phyloP scores from a whole-genome alignment of 2,329 filamentous ascomycete species.

The Fusarium keratoplasticum region DNA sequence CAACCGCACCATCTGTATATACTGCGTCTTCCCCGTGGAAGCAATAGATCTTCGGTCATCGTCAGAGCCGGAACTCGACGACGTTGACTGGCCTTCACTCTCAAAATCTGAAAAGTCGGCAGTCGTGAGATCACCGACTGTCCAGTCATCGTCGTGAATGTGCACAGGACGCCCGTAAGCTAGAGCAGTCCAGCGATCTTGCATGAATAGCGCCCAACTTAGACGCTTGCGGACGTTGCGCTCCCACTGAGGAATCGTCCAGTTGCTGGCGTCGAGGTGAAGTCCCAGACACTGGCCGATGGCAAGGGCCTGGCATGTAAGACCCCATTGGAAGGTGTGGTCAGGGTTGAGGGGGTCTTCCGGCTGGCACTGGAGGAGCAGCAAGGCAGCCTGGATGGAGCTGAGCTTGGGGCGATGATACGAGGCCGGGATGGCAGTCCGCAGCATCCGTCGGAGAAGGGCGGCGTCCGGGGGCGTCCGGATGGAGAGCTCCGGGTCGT shows the following conservation, averaged over 20 bases:
- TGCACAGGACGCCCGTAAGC: slow-evolving; percentile 46
- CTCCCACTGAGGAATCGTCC: slow-evolving; percentile 69
- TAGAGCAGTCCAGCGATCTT: slow-evolving; percentile 65
- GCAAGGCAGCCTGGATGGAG: slow-evolving; percentile 45
- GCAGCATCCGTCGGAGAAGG: slow-evolving; percentile 40
- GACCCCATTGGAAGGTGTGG: slow-evolving; percentile 49
- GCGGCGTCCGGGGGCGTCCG: slow-evolving; percentile 41
- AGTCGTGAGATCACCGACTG: slow-evolving; percentile 40
- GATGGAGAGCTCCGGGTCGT: slow-evolving; percentile 50
- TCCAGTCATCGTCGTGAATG: slow-evolving; percentile 48
- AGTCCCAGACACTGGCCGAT: slow-evolving; percentile 65
- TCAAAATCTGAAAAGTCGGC: slow-evolving; percentile 51
- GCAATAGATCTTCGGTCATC: slow-evolving; percentile 48
- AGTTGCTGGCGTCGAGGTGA: slow-evolving; percentile 66
- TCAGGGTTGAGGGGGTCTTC: slow-evolving; percentile 51
- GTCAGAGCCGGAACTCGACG: slow-evolving; percentile 32
- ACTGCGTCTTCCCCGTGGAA: slow-evolving; percentile 55
- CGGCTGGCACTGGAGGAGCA: slow-evolving; percentile 45
- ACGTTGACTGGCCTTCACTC: slow-evolving; percentile 26
- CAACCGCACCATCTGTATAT: slow-evolving; percentile 59
- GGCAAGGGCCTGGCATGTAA: slow-evolving; percentile 60
- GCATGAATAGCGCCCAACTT: slow-evolving; percentile 70
- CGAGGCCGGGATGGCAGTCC: slow-evolving; percentile 42
- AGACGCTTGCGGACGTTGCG: slow-evolving; percentile 66
- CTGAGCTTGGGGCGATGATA: slow-evolving; percentile 47